Base-by-base conservation (phyloP, 441 rosid species). In the Pelargonium citronellum region DNA sequence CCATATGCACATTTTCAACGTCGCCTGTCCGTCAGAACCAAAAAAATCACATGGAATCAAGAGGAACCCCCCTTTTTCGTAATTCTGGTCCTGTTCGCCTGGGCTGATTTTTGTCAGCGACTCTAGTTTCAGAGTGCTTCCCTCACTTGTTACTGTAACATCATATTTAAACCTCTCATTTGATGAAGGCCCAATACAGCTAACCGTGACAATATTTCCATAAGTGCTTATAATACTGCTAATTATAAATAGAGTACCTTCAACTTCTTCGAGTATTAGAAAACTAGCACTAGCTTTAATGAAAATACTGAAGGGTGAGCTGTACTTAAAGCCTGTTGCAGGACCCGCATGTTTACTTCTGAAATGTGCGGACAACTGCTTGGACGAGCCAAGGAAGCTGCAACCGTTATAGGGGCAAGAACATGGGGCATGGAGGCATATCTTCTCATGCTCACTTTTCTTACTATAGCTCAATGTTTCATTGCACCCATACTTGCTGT, bases 371-470 rank as follows among this genome's bases (percentile, higher is more conserved):
- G 69, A 73, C 27, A 87, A 65, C 60, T 79, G 80, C 75, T 73
- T 77, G 55, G 75, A 66, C 2, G 87, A 78, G 65, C 80, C 86
- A 20, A 74, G 27, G 74, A 75, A 85, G 64, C 46, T 39, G 78
- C 93, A 88, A 66, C 68, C 58, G n/a, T 57, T 8, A 2, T 75
- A 2, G 1, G 91, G 96, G 84, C 96, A 90, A 0, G 77, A 68
- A 24, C 87, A 84, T 0, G 93, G 89, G 16, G 71, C 30, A 66
- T 67, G 76, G 69, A 11, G 41, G 70, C 95, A 89, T 0, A 41
- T 47, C 79, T 80, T 81, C 69, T 83, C 87, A 4, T 88, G 92
- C 46, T 58, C 79, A 12, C 34, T 69, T 63, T 75, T 82, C 74
- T 79, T 71, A 67, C 81, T 67, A n/a, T 78, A 88, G 2, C 30